Percentiles rank a stretch among this genome's conserved stretches.
These are phyloP conservation scores for Jamesozyma spencerorum DNA, from an alignment of 805 yeast genomes.

Conservation along the genomic window DNA sequence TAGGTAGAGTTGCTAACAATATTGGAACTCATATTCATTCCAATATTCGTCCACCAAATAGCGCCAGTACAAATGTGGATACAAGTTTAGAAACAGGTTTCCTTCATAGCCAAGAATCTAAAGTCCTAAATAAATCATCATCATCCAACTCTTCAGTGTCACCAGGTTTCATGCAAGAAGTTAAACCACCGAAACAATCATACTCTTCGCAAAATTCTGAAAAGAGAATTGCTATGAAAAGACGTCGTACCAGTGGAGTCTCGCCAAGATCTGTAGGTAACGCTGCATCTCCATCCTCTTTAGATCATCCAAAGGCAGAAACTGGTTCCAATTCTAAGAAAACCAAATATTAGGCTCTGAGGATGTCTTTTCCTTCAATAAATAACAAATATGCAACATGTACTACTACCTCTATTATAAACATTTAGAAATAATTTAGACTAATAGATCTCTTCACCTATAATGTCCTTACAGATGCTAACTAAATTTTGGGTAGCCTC, in stretches of 20 bases:
- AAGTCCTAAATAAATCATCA: not conserved
- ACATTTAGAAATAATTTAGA: not conserved
- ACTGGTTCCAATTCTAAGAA: not conserved
- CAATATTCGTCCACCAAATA: too few relatives aligned
- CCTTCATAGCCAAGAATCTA: too few relatives aligned
- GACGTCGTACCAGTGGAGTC: slow-evolving; percentile 11
- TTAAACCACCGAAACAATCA: not conserved
- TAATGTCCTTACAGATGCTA: slow-evolving; percentile 32
- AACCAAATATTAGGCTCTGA: too few relatives aligned
- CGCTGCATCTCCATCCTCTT: too few relatives aligned
- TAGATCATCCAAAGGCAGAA: not conserved
- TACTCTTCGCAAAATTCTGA: not conserved
- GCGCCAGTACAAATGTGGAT: too few relatives aligned
- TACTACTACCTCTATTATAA: too few relatives aligned
- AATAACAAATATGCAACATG: too few relatives aligned
- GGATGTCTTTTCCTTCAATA: too few relatives aligned
- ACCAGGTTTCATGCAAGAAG: too few relatives aligned
- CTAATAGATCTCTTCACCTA: slow-evolving; percentile 34
- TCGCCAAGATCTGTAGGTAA: slow-evolving; percentile 11
- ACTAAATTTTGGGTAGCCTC: slow-evolving; percentile 34
- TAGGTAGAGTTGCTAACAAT: not conserved
- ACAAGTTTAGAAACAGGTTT: not conserved
- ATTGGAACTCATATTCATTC: too few relatives aligned
- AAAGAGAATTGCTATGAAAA: slow-evolving; percentile 5
- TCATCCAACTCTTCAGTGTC: not conserved